Conservation (phyloP, 441 rosid species). For the Gossypium gossypioides region DNA sequence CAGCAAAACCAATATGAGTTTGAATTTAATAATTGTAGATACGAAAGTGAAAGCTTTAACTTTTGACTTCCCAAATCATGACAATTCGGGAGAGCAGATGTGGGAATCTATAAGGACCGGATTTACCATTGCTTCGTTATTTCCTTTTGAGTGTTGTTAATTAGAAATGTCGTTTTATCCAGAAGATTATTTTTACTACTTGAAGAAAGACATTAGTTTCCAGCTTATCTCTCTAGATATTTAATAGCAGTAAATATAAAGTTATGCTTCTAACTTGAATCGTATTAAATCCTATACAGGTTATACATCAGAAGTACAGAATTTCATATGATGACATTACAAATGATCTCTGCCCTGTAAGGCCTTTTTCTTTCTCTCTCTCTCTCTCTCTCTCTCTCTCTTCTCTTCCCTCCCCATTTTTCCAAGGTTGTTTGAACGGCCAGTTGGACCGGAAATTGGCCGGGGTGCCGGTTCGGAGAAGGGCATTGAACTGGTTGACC, state of each 20-base stretch:
- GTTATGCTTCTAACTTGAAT: constrained; percentile 6
- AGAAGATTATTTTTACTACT: constrained; percentile 1
- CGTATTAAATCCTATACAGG: constrained; percentile 36
- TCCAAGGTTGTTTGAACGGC: too few relatives aligned
- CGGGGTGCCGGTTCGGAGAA: too few relatives aligned
- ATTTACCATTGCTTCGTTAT: neutral
- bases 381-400: constrained; percentile 4
- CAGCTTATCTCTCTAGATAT: neutral
- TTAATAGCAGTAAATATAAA: neutral
- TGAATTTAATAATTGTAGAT: neutral
- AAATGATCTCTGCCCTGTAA: constrained; percentile 88
- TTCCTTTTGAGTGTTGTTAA: neutral
- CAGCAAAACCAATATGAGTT: neutral
- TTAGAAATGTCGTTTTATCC: neutral
- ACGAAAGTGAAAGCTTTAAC: neutral
- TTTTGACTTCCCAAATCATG: neutral
- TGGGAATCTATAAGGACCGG: neutral
- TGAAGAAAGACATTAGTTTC: neutral
- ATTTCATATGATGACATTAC: constrained; percentile 92
- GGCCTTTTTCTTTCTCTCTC: constrained; percentile 17
- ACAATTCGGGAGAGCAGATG: neutral
- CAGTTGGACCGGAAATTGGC: too few relatives aligned
- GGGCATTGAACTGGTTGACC: too few relatives aligned
- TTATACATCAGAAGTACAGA: constrained; percentile 91
- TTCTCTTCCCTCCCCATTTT: neutral